Base-by-base conservation (phyloP, 495 filamentous ascomycete genomes). In the Pyrenopolyporus hunteri region DNA sequence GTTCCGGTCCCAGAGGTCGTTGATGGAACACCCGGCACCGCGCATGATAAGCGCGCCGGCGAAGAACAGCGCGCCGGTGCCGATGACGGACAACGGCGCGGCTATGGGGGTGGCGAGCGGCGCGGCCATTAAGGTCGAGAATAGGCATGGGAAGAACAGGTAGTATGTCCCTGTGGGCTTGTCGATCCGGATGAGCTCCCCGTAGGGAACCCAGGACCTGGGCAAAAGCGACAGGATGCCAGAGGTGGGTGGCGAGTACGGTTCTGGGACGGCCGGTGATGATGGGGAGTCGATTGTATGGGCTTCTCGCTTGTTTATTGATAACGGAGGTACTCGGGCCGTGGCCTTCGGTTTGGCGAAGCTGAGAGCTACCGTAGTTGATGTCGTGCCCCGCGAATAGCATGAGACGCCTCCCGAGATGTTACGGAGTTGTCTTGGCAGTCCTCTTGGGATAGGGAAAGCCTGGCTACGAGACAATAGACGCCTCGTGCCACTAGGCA, bases 21-120 rank as follows among this genome's bases (percentile, higher is more conserved):
- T 98, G 77, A 98, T 94, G 26, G 94, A 88, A 75, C 94, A 98
- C 11, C 94, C 94, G n/a, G 94, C 94, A 23, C 94, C 92, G 47
- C 94, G 91, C 94, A 98, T 98, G 67, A 97, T 87, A 55, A 97
- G 69, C 1, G 94, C 93, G 33, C 94, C 94, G 6, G 83, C 76
- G 70, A 94, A 87, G 80, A 98, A 98, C 49, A 97, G 85, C 1
- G 85, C 74, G 1, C 81, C 81, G 1, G 90, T 95, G 39, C 80
- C 74, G 25, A 89, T 8, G 11, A 90, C 81, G 6, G 83, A 69
- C 19, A 77, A 57, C 0, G 87, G 82, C 0, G 83, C 59, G 1
- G 89, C 77, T 22, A 86, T 77, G 2, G 91, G 85, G 0, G 71
- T 67, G 40, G 79, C 80, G 58, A 86, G 81, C 6, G 82, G 88